Conservation (phyloP, 805 yeast species). For the Brettanomyces bruxellensis region DNA sequence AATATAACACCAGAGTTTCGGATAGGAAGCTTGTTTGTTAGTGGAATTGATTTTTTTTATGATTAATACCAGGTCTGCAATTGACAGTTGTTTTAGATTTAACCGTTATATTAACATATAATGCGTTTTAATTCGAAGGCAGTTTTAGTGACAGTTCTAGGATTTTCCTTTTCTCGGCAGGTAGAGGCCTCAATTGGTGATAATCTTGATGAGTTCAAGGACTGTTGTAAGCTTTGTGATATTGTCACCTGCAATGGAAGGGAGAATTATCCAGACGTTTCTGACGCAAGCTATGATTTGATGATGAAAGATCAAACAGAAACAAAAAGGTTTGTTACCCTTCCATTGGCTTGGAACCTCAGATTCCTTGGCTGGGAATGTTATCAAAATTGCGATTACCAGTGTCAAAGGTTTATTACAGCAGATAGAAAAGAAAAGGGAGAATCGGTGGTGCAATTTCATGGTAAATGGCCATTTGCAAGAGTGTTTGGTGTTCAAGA, state of each 20-base stretch:
- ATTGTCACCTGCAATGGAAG: slow-evolving; percentile 19
- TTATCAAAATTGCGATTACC: slow-evolving; percentile 78
- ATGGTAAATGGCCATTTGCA: slow-evolving; percentile 95
- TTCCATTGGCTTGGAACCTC: slow-evolving; percentile 34
- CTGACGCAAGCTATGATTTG: slow-evolving; percentile 17
- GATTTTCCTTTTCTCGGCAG: not conserved
- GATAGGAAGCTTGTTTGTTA: no score
- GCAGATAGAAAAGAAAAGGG: slow-evolving; percentile 34
- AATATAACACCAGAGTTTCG: no score
- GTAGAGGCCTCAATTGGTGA: slow-evolving; percentile 50
- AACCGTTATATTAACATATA: not conserved
- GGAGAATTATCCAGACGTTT: slow-evolving; percentile 15
- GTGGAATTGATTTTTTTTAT: no score
- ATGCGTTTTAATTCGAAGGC: no score
- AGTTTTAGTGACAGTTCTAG: no score
- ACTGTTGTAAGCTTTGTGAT: slow-evolving; percentile 47
- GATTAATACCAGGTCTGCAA: no score
- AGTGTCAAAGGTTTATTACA: slow-evolving; percentile 78
- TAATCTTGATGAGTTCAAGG: slow-evolving; percentile 43
- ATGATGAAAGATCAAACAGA: slow-evolving; percentile 23
- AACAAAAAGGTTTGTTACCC: slow-evolving; percentile 27
- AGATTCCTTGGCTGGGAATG: slow-evolving; percentile 64
- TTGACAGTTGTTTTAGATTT: no score
- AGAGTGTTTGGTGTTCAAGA: slow-evolving; percentile 81
- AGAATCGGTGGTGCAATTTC: slow-evolving; percentile 71